phyloP scores from a whole-genome alignment of 352 stramenopile species.

The Phytophthora uliginosa region DNA sequence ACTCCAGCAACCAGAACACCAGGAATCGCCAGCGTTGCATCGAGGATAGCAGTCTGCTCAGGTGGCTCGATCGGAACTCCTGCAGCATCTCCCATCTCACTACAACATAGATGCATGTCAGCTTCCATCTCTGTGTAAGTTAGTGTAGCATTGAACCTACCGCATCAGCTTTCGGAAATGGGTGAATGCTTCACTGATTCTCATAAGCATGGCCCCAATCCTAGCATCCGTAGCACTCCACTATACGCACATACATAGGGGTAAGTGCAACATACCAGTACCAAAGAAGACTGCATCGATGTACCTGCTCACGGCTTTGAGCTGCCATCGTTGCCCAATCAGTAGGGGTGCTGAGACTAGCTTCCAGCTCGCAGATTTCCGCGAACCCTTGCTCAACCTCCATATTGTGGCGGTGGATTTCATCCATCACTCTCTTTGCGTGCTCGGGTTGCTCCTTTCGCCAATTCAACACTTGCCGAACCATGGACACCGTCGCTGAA shows the following conservation, averaged over 20 bases:
- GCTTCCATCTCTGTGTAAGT: neutral
- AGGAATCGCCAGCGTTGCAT: slow-evolving; percentile 94
- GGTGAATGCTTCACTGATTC: slow-evolving; percentile 81
- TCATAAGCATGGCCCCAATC: slow-evolving; percentile 56
- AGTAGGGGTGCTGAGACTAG: neutral
- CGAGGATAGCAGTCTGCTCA: slow-evolving; percentile 92
- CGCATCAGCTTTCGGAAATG: slow-evolving; percentile 86
- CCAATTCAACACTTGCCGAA: slow-evolving; percentile 74
- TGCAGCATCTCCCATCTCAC: slow-evolving; percentile 91
- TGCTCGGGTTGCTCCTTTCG: slow-evolving; percentile 46
- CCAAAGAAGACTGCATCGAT: neutral
- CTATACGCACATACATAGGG: slow-evolving; percentile 30
- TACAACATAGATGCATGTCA: slow-evolving; percentile 19
- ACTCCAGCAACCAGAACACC: slow-evolving; percentile 96
- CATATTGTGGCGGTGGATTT: slow-evolving; percentile 48
- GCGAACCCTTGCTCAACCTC: slow-evolving; percentile 42
- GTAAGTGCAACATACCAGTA: neutral
- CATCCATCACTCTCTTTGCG: slow-evolving; percentile 40
- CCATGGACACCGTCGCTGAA: slow-evolving; percentile 91
- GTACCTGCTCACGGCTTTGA: slow-evolving; percentile 39
- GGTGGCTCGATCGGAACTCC: slow-evolving; percentile 95
- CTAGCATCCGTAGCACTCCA: slow-evolving; percentile 48
- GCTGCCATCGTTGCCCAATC: slow-evolving; percentile 35
- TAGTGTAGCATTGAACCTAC: slow-evolving; percentile 21
- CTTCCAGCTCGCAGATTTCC: slow-evolving; percentile 40